Evolutionary conservation across 495 filamentous ascomycete genomes (phyloP), one percentile per base, ranked within the genome.

Genomic region (Amphirosellinia nigrospora): DNA sequence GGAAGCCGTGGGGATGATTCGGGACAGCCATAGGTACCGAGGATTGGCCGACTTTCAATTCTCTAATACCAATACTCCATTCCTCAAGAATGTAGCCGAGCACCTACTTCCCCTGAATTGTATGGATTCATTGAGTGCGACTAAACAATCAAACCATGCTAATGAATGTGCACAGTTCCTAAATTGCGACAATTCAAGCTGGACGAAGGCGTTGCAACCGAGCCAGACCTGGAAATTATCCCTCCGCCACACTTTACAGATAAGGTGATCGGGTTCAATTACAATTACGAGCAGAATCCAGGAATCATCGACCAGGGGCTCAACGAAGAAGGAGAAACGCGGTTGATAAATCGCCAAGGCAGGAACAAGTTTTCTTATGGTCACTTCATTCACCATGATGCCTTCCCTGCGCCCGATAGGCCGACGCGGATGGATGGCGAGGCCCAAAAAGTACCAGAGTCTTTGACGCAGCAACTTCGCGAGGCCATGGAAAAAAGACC

Each of bases 21-120:
- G 87, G 38, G 87, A 90, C 50, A 95, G 93, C 10, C 94, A 98
- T 84, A 89, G 95, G 28, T 98, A 96, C 78, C 88, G 96, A 80
- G 85, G 84, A 34, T 69, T 87, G 0, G 77, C 84, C 46, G 94
- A 98, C 76, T 96, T 94, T 74, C 92, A 94, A 66, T 92, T 89
- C 68, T 88, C 91, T 10, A 88, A 89, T 4, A 81, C 82, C 3
- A 78, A 82, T 1, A 87, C 89, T 60, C 76, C 82, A 0, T 92
- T 97, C 75, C 87, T 91, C 71, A 82, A 82, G 16, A 86, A 88
- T 34, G 87, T 96, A 64, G 84, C 86, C 46, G 86, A 93, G 3
- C 79, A 86, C 21, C 83, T 94, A 56, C 73, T 93, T 0, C 83
- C 89, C 10, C 88, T 90, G 63, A 83, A 92, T 48, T 88, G 90